Conservation (phyloP, 129 eudicot genomes). For the sunflower (Helianthus annuus) region HanXRQr2.0-SUNRISE NC_035435.2:28741808-28742307, state of each 20-base stretch:
- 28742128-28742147: conserved; percentile 25
- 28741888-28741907: too few species aligned
- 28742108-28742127: conserved; percentile 9
- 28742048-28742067: conserved; percentile 41
- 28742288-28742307: too few species aligned
- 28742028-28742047: conserved; percentile 24
- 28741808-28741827: too few species aligned
- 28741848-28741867: too few species aligned
- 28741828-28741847: too few species aligned
- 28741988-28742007: neutral
- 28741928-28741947: neutral
- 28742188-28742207: neutral
- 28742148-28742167: conserved; percentile 20
- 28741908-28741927: too few species aligned
- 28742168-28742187: conserved; percentile 12
- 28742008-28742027: neutral
- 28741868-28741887: too few species aligned
- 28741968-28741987: neutral
- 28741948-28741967: neutral
- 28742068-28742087: conserved; percentile 28
- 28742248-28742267: too few species aligned
- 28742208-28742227: too few species aligned
- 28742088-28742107: conserved; percentile 23
- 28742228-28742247: too few species aligned
- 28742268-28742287: too few species aligned